phyloP scores from a whole-genome alignment of 805 yeast species.

The Alloascoidea hylecoeti region DNA sequence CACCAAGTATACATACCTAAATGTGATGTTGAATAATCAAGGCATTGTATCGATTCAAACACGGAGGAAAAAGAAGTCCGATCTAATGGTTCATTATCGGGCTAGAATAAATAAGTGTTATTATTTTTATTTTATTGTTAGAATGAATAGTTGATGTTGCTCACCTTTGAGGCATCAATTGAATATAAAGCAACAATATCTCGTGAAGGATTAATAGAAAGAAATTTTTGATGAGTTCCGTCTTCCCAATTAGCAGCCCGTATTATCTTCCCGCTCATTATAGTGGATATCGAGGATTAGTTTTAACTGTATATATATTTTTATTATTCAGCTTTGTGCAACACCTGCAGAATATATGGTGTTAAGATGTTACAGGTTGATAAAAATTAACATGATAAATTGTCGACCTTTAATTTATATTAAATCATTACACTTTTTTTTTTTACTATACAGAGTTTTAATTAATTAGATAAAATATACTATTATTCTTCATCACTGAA shows the following conservation, averaged over 20 bases:
- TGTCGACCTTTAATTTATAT: too few species aligned
- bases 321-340: too few species aligned
- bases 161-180: slow-evolving; percentile 12
- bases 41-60: slow-evolving; percentile 53
- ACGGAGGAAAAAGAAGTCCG: slow-evolving; percentile 29
- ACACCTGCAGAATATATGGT: too few species aligned
- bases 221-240: slow-evolving; percentile 39
- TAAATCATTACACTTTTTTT: too few species aligned
- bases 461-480: too few species aligned
- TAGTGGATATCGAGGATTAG: too few species aligned
- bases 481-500: too few species aligned
- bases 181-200: slow-evolving; percentile 54
- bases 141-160: slow-evolving; percentile 8
- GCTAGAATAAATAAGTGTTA: slow-evolving; percentile 36
- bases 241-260: slow-evolving; percentile 47
- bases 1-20: slow-evolving; percentile 26
- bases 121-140: slow-evolving; percentile 30
- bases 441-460: too few species aligned
- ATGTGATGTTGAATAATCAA: slow-evolving; percentile 40
- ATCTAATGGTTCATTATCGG: slow-evolving; percentile 10
- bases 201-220: slow-evolving; percentile 64
- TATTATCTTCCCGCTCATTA: slow-evolving; percentile 46
- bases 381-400: too few species aligned
- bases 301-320: too few species aligned
- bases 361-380: too few species aligned